Base-by-base conservation (phyloP, 1,284 basidiomycete species). In the Thecaphora thlaspeos region DNA sequence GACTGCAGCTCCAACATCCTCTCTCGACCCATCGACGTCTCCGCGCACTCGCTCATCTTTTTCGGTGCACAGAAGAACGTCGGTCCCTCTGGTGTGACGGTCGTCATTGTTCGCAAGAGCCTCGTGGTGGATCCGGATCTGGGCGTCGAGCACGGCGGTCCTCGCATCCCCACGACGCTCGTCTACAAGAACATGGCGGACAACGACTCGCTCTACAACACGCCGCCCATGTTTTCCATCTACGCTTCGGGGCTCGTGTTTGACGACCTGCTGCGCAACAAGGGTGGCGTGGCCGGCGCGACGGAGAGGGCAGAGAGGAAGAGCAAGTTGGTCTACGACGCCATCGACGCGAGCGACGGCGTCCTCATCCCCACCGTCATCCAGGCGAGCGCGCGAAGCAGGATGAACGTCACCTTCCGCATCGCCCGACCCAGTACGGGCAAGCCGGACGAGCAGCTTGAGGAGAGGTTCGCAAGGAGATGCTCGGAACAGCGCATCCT, bases 1-100 rank as follows among this genome's bases (percentile, higher is more conserved):
- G 95, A 99, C 81, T 90, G 95, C 80, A 95, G 91, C 14, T 94
- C 91, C 43, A 94, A 92, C 54, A 97, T 98, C 83, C 89, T 98
- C 84, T 92, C 90, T 40, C 85, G 93, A n/a, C 88, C 88, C 34
- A 95, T 99, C 74, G 84, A 86, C 64, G 83, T 96, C 43, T 86
- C 87, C 22, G 55, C 61, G 2, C 70, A 77, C 50, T 91, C 90
- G 4, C 83, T 98, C 74, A 88, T 99, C 73, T 98, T 89, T 78
- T 96, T 94, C 12, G 95, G 95, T 38, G 95, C 90, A n/a, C 95
- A 99, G 80, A 99, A 99, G 83, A 99, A 99, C 79, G 83, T 98
- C 46, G 95, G 94, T 4, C 95, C 95, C 1, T 87, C 93, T 0
- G 95, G 95, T 3, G 82, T 95, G 22, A 94, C 92, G 4, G 85